A percentile compares a stretch with the other conserved stretches of the same genome.
Evolutionary conservation across 2,329 filamentous ascomycete species (phyloP).

Genomic region (Colletotrichum gigasporum): DNA sequence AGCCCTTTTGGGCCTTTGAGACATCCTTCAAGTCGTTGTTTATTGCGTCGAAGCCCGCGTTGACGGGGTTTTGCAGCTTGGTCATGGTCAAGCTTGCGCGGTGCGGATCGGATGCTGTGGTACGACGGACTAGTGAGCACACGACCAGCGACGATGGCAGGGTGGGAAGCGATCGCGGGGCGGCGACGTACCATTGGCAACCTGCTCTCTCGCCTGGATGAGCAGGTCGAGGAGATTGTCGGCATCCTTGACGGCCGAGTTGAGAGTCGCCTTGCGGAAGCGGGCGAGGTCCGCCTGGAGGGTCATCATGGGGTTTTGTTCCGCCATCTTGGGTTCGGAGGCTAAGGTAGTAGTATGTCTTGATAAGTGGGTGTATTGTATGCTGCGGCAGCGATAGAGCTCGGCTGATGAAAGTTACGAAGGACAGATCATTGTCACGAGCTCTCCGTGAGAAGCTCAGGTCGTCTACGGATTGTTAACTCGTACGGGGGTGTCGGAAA

Average conservation of each 20-base stretch:
- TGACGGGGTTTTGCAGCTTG: slow-evolving; percentile 87
- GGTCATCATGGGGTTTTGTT: slow-evolving; percentile 57
- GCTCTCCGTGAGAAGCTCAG: neutral
- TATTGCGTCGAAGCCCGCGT: slow-evolving; percentile 80
- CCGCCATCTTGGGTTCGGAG: slow-evolving; percentile 40
- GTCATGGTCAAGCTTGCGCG: slow-evolving; percentile 79
- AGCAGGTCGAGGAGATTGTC: slow-evolving; percentile 85
- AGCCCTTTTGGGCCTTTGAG: slow-evolving; percentile 82
- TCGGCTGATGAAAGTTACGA: slow-evolving; percentile 15
- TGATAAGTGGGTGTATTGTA: neutral
- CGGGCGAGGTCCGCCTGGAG: slow-evolving; percentile 80
- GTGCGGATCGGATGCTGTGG: slow-evolving; percentile 67
- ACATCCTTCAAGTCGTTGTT: slow-evolving; percentile 85
- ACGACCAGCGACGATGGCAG: slow-evolving; percentile 18
- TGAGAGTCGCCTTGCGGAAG: slow-evolving; percentile 74
- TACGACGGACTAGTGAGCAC: slow-evolving; percentile 15
- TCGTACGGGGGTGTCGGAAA: neutral
- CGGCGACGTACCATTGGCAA: slow-evolving; percentile 70
- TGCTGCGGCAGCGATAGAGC: slow-evolving; percentile 12
- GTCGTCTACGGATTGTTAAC: neutral
- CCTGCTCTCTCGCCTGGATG: slow-evolving; percentile 75
- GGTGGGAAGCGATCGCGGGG: slow-evolving; percentile 15
- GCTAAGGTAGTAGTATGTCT: neutral
- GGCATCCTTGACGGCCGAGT: slow-evolving; percentile 79
- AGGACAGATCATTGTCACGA: slow-evolving; percentile 12